Conservation (phyloP, 2,329 filamentous ascomycete genomes). For the Acarospora socialis region DNA sequence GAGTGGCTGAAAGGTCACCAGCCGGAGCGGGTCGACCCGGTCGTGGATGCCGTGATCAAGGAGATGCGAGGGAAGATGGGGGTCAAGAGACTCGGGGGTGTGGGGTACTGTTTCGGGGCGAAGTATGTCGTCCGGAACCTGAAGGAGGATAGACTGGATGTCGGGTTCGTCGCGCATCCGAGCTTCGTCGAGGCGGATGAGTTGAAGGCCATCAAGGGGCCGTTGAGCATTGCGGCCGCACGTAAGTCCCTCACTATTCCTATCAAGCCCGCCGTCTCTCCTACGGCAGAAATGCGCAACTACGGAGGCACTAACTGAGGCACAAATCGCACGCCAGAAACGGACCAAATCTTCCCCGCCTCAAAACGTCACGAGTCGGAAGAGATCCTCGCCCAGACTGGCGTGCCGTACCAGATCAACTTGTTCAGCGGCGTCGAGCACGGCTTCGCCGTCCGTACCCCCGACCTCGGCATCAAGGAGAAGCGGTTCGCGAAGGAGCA, state of each 20-base stretch:
- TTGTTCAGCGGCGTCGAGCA: slow-evolving; percentile 58
- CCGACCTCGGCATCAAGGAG: slow-evolving; percentile 43
- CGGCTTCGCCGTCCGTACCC: slow-evolving; percentile 58
- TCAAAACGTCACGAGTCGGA: slow-evolving; percentile 52
- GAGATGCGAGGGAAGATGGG: slow-evolving; percentile 20
- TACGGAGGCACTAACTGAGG: neutral
- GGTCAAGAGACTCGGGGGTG: slow-evolving; percentile 25
- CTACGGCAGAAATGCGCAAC: neutral
- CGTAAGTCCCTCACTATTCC: neutral
- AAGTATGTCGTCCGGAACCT: slow-evolving; percentile 31
- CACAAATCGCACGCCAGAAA: slow-evolving; percentile 34
- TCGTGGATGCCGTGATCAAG: slow-evolving; percentile 34
- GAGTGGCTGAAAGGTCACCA: slow-evolving; percentile 35
- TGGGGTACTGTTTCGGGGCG: slow-evolving; percentile 37
- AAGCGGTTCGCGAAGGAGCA: slow-evolving; percentile 63
- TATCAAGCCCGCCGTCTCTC: neutral
- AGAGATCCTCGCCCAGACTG: slow-evolving; percentile 43
- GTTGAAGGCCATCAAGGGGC: slow-evolving; percentile 1
- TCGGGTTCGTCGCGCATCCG: slow-evolving; percentile 1
- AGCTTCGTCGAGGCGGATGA: neutral
- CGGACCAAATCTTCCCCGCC: slow-evolving; percentile 49
- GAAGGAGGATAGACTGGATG: neutral
- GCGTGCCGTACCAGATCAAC: slow-evolving; percentile 58
- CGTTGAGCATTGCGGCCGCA: slow-evolving; percentile 1
- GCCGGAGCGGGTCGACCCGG: slow-evolving; percentile 35